phyloP scores from a whole-genome alignment of 1,139 yeast genomes.

The Pichia norvegensis region DNA sequence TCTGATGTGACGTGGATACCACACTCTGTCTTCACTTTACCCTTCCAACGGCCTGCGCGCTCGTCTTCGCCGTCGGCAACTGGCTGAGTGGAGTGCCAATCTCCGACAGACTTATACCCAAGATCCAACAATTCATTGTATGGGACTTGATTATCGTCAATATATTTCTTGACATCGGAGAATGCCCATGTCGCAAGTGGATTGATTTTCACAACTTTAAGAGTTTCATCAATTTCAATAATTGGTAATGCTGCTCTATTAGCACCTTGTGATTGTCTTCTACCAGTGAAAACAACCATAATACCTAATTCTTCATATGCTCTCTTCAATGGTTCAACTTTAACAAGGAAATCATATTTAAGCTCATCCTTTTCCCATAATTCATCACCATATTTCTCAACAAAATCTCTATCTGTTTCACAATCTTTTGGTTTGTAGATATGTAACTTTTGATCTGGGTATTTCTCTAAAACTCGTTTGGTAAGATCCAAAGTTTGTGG shows the following conservation, averaged over 20 bases:
- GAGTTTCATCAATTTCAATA: conserved; percentile 63
- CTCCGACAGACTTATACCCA: conserved; percentile 91
- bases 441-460: conserved; percentile 48
- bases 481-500: conserved; percentile 84
- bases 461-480: conserved; percentile 45
- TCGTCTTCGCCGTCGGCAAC: conserved; percentile 91
- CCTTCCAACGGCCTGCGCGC: conserved; percentile 95
- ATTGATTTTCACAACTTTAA: conserved; percentile 74
- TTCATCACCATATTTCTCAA: conserved; percentile 56
- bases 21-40: conserved; percentile 86
- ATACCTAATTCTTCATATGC: conserved; percentile 70
- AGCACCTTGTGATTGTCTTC: conserved; percentile 88
- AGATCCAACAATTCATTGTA: conserved; percentile 75
- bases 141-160: conserved; percentile 67
- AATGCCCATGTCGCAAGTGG: conserved; percentile 86
- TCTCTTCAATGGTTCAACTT: conserved; percentile 87
- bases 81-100: conserved; percentile 91
- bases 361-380: conserved; percentile 82
- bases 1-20: conserved; percentile 83
- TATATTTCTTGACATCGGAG: conserved; percentile 58
- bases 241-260: conserved; percentile 67
- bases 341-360: conserved; percentile 76
- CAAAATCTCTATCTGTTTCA: conserved; percentile 56
- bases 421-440: conserved; percentile 59
- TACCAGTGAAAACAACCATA: conserved; percentile 83